Base-by-base conservation (phyloP, 805 yeast species). In the Jamesozyma rosinii region DNA sequence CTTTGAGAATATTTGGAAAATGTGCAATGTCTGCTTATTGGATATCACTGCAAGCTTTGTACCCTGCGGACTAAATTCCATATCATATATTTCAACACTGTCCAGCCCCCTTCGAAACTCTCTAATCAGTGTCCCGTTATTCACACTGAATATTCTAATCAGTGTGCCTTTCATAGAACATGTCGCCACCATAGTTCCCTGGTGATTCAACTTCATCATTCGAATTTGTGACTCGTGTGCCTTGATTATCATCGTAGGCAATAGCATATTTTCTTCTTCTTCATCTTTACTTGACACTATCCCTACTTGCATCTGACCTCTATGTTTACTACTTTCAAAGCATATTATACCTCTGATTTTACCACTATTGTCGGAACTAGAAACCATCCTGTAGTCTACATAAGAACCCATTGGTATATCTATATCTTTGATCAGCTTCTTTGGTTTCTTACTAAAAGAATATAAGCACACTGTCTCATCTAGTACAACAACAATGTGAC, bases 101-200 rank as follows among this genome's bases (percentile, higher is more conserved):
- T 92, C 97, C 18, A 89, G 59, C 0, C 98, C 98, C 40, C 98
- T 70, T 52, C 97, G 70, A 55, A 89, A 89, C 59, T 87, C 96
- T 55, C 74, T 81, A n/a, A 86, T 54, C 40, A 86, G 66, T 1
- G 82, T 72, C 22, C 94, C 82, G 38, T 51, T 61, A 18, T 53
- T 50, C 0, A 85, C 79, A 30, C 81, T 68, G 55, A 89, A 92
- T 2, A 92, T 81, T 37, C 97, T 67, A 2, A 90, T 77, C 19
- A 92, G 78, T 0, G 97, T 92, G 1, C 98, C 98, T 56, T 86
- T 85, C 30, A 74, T 77, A 0, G 95, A 85, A 5, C 96, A 87
- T 0, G 97, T 85, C 0, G 97, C 96, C 37, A 90, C 69, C 49
- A 85, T 66, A 2, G 76, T 69, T 0, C 97, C 97, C 54, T 84